Conservation (phyloP, 2,329 filamentous ascomycete species). For the Gnomoniopsis sp. region DNA sequence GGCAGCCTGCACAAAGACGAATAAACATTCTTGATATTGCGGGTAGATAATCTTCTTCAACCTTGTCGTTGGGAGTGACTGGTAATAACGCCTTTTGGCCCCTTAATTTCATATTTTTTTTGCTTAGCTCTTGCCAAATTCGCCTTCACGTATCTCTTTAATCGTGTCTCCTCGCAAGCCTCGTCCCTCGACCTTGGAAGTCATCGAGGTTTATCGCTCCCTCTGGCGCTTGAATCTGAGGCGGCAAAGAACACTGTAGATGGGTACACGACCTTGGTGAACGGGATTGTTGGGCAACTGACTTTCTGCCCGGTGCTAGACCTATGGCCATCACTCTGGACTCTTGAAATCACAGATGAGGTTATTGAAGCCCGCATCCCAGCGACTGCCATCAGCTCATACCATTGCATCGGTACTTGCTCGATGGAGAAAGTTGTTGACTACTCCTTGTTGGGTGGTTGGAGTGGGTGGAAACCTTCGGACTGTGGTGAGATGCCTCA, state of each 20-base stretch:
- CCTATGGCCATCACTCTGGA: neutral
- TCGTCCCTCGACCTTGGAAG: too few species aligned
- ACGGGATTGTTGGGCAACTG: constrained; percentile 3
- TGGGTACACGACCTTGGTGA: neutral
- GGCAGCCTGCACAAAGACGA: too few species aligned
- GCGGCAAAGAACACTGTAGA: neutral
- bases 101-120: too few species aligned
- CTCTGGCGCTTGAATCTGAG: neutral
- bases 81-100: too few species aligned
- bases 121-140: too few species aligned
- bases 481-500: constrained; percentile 33
- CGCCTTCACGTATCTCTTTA: too few species aligned
- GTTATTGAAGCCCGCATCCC: neutral
- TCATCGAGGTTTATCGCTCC: neutral
- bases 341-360: neutral
- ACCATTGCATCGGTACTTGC: constrained; percentile 2
- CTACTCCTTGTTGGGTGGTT: constrained; percentile 21
- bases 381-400: neutral
- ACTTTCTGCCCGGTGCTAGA: neutral
- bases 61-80: too few species aligned
- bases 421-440: constrained; percentile 25
- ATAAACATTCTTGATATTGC: too few species aligned
- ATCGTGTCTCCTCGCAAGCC: too few species aligned
- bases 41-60: too few species aligned
- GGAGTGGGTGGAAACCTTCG: constrained; percentile 21